These are phyloP conservation scores for Rhododendron vialii DNA, from an alignment of 148 eudicot genomes.

Conservation along the genomic window DNA sequence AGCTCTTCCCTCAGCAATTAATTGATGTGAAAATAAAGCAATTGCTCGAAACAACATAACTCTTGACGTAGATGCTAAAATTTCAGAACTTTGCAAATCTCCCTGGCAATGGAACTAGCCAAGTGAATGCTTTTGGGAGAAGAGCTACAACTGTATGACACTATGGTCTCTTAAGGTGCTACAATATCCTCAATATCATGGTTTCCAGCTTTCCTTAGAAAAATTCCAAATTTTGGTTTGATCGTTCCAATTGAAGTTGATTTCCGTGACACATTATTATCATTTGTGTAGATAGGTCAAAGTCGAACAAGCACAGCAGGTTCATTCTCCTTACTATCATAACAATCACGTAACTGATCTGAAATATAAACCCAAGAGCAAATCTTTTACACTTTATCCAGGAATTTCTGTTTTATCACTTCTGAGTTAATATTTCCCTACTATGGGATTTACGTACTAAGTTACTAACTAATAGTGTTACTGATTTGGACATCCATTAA, in stretches of 20 bases:
- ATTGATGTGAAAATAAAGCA: not conserved
- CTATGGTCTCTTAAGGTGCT: not conserved
- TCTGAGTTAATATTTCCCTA: not conserved
- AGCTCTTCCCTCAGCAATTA: not conserved
- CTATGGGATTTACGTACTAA: not conserved
- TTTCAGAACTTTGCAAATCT: not conserved
- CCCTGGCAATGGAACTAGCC: not conserved
- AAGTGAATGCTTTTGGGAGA: not conserved
- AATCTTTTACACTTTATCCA: not conserved
- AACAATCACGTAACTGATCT: not conserved
- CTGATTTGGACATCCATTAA: not conserved
- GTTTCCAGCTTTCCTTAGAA: not conserved
- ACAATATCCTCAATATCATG: not conserved
- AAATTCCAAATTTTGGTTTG: not conserved
- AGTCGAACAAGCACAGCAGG: not conserved
- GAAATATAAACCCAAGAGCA: not conserved
- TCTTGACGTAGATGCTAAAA: not conserved
- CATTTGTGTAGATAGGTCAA: not conserved
- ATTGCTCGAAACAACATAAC: not conserved
- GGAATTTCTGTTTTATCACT: not conserved
- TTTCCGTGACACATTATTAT: not conserved
- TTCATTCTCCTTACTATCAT: not conserved
- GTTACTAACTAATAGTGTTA: not conserved
- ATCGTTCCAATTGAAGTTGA: not conserved
- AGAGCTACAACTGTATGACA: not conserved